These are phyloP conservation scores for Hippophae tibetana DNA, from an alignment of 306 rosid species.

Conservation along the genomic window DNA sequence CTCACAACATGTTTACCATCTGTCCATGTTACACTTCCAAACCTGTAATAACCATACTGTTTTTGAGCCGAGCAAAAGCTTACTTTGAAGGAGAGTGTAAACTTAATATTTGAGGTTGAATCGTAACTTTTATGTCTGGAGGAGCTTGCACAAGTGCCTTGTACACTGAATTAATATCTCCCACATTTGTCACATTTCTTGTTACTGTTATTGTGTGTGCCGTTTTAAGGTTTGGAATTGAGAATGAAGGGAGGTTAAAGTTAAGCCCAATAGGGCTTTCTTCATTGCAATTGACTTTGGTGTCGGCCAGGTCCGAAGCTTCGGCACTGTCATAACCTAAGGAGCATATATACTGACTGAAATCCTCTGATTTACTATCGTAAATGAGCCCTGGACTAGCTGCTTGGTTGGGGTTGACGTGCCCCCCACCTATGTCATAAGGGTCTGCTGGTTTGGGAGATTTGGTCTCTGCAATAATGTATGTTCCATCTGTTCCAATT, in stretches of 20 bases:
- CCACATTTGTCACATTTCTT: slow-evolving; percentile 37
- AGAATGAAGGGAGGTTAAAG: slow-evolving; percentile 34
- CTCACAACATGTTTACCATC: slow-evolving; percentile 33
- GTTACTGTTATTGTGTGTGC: slow-evolving; percentile 10
- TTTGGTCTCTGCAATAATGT: slow-evolving; percentile 22
- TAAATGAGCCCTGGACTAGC: slow-evolving; percentile 43
- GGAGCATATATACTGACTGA: slow-evolving; percentile 28
- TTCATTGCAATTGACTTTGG: slow-evolving; percentile 20
- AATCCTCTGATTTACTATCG: slow-evolving; percentile 27
- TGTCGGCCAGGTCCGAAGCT: slow-evolving; percentile 16
- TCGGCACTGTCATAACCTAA: slow-evolving; percentile 21
- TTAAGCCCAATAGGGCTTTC: slow-evolving; percentile 17
- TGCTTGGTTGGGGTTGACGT: slow-evolving; percentile 33
- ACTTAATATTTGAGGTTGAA: slow-evolving; percentile 21
- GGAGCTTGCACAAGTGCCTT: slow-evolving; percentile 25
- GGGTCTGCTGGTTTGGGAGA: slow-evolving; percentile 33
- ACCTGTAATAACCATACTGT: slow-evolving; percentile 22
- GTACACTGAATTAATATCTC: slow-evolving; percentile 17
- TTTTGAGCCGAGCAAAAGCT: slow-evolving; percentile 15
- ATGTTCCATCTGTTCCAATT: no score
- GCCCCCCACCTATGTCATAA: slow-evolving; percentile 38
- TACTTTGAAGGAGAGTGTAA: slow-evolving; percentile 31
- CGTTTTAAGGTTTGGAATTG: slow-evolving; percentile 25
- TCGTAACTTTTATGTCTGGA: slow-evolving; percentile 18
- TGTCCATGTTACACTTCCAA: slow-evolving; percentile 38